These are phyloP conservation scores for Fragilaria radians DNA, from an alignment of 108 stramenopile genomes.

Conservation along the genomic window DNA sequence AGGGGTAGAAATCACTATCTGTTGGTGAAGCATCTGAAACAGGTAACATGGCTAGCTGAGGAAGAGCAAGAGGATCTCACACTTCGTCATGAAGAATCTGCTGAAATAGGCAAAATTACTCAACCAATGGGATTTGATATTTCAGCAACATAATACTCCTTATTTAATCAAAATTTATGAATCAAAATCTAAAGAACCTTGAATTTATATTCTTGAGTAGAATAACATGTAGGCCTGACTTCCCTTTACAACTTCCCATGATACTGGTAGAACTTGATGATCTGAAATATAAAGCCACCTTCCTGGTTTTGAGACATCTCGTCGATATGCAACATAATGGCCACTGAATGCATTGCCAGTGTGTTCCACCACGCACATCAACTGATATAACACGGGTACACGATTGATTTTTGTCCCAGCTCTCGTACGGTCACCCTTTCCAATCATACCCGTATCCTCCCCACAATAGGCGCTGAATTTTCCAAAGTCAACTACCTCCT, in stretches of 20 bases:
- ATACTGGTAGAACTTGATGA: slow-evolving; percentile 28
- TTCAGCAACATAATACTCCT: too few relatives aligned
- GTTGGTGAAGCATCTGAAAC: slow-evolving; percentile 45
- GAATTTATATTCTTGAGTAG: slow-evolving; percentile 50
- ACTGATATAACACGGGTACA: slow-evolving; percentile 34
- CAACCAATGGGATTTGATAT: too few relatives aligned
- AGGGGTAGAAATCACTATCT: slow-evolving; percentile 63
- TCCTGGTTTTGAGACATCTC: neutral
- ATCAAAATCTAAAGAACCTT: too few relatives aligned
- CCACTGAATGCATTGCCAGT: slow-evolving; percentile 63
- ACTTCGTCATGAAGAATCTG: neutral
- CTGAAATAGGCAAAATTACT: too few relatives aligned
- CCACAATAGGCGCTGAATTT: slow-evolving; percentile 60
- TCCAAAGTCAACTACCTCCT: slow-evolving; percentile 47
- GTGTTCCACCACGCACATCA: slow-evolving; percentile 75
- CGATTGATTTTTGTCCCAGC: neutral
- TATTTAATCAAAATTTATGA: too few relatives aligned
- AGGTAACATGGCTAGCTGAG: slow-evolving; percentile 43
- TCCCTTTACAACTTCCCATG: slow-evolving; percentile 56
- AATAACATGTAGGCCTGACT: slow-evolving; percentile 85
- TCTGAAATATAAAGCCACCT: slow-evolving; percentile 67
- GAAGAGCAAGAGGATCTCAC: neutral
- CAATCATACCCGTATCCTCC: slow-evolving; percentile 11
- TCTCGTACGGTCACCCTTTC: neutral
- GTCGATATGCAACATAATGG: slow-evolving; percentile 70